Evolutionary conservation across 495 filamentous ascomycete genomes (phyloP).

Genomic region (Poronia punctata): DNA sequence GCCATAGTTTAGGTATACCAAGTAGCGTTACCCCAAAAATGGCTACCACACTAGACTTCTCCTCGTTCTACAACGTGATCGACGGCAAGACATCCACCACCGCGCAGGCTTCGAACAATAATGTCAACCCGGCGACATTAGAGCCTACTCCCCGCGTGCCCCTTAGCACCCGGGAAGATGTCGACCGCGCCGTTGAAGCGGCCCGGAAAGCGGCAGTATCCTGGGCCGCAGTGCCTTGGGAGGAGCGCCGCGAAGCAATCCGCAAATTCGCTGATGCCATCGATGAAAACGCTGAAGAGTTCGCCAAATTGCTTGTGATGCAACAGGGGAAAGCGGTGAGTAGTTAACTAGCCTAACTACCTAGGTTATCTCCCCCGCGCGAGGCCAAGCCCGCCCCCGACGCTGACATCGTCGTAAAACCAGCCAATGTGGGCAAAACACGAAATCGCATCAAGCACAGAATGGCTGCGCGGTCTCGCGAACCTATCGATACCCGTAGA

Average conservation of each 20-base stretch:
- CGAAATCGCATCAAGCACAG: not conserved
- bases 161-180: constrained; percentile 41
- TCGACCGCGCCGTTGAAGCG: constrained; percentile 45
- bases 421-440: constrained; percentile 5
- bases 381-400: not conserved
- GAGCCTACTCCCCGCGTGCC: constrained; percentile 48
- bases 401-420: too few relatives aligned
- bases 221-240: constrained; percentile 44
- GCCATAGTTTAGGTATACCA: too few relatives aligned
- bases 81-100: not conserved
- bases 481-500: constrained; percentile 7
- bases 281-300: constrained; percentile 32
- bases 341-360: not conserved
- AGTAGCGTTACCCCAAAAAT: too few relatives aligned
- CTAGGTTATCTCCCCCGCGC: not conserved
- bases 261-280: constrained; percentile 40
- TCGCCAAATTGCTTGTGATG: constrained; percentile 43
- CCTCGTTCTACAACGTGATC: too few relatives aligned
- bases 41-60: too few relatives aligned
- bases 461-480: constrained; percentile 1
- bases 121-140: constrained; percentile 44
- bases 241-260: constrained; percentile 41
- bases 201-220: constrained; percentile 43
- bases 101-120: constrained; percentile 11
- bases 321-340: constrained; percentile 49